Evolutionary conservation across 208 protist genomes (phyloP).

Genomic region (Leishmania braziliensis): DNA sequence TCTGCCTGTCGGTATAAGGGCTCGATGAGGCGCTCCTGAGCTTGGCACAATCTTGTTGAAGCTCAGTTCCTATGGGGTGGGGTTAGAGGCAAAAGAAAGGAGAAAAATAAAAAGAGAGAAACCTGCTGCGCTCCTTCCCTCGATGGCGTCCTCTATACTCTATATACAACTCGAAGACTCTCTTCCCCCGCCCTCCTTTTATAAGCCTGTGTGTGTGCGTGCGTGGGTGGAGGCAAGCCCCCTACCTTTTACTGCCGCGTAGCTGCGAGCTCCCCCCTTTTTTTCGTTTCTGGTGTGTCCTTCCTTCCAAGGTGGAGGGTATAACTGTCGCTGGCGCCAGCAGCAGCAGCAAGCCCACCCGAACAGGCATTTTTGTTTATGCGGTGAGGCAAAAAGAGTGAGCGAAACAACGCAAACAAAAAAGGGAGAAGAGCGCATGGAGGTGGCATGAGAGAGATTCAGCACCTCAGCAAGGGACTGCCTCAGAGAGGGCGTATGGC

Average conservation of each 20-base stretch:
- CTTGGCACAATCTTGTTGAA: background rate
- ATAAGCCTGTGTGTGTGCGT: background rate
- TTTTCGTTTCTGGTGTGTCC: background rate
- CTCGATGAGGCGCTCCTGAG: conserved; percentile 3
- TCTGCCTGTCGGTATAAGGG: background rate
- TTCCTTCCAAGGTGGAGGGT: background rate
- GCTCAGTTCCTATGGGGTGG: background rate
- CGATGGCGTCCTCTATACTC: background rate
- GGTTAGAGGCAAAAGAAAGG: conserved; percentile 6
- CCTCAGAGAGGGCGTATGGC: background rate
- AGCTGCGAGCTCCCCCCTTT: background rate
- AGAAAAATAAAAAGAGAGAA: conserved; percentile 3
- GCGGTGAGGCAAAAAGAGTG: background rate
- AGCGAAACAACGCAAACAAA: background rate
- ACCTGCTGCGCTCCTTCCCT: background rate
- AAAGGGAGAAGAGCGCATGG: background rate
- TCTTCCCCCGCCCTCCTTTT: background rate
- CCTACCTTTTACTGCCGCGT: background rate
- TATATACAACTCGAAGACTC: background rate
- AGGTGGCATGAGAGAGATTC: background rate
- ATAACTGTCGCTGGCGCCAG: background rate
- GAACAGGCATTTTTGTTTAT: background rate
- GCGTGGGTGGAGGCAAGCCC: background rate
- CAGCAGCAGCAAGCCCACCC: background rate
- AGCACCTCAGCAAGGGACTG: background rate